Evolutionary conservation across 2,329 filamentous ascomycete genomes (phyloP), one percentile per base, ranked within the genome.

Genomic region (Alternaria sp.): DNA sequence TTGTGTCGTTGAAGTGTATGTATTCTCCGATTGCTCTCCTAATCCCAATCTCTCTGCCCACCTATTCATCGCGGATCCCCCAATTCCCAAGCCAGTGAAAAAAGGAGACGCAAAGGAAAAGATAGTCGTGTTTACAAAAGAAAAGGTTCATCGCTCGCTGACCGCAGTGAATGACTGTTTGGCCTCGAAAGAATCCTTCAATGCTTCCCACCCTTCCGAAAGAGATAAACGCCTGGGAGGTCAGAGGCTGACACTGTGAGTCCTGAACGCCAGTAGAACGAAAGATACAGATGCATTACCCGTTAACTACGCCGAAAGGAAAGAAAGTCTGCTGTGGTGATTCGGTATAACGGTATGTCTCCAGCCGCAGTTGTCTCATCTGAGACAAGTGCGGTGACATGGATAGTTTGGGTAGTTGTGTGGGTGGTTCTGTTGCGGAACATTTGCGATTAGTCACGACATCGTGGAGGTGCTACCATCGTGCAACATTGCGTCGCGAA

Each of bases 1-100:
- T 77, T 77, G 66, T 77, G 74, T 75, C 72, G 73, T 77, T 75
- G 74, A 76, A 78, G 70, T 36, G 49, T 52, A 30, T 59, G 32
- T 59, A 44, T 55, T 61, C 61, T 61, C 23, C 23, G 28, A 45
- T n/a, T 49, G 46, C 28, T 58, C 57, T 54, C 57, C 51, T 45
- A 51, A 19, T 45, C 28, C 32, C 45, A 32, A 50, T 57, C 44
- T 26, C 13, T 36, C 13, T 56, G 25, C 49, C 49, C 45, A 30
- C 15, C 40, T 21, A 56, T 46, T 62, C 28, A 54, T 55, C 46
- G 43, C 63, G 54, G 46, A 50, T 69, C 64, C 64, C 66, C 58
- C 59, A 71, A 67, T 32, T 44, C 58, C 45, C 55, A 43, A 58
- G 62, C 7, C 49, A 23, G 19, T 15, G 15, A 47, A 45, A 55